These are phyloP conservation scores for Phylloporus arenicola DNA, from an alignment of 768 basidiomycete species.

Conservation along the genomic window DNA sequence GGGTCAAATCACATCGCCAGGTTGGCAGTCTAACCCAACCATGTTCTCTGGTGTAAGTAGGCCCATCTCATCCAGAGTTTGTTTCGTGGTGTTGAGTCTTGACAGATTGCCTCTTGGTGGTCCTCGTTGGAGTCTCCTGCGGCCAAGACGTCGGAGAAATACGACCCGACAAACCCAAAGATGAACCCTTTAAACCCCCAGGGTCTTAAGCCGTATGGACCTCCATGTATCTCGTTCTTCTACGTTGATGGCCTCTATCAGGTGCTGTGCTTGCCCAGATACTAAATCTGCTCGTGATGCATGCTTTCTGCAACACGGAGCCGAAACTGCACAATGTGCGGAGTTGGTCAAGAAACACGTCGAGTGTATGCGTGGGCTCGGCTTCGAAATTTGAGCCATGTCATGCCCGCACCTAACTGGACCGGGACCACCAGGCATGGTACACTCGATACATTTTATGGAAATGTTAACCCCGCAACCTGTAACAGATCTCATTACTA, in stretches of 20 bases:
- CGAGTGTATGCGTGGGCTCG: slow-evolving; percentile 85
- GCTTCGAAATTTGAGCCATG: slow-evolving; percentile 67
- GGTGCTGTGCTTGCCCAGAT: slow-evolving; percentile 94
- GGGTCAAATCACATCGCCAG: no score
- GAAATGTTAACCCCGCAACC: slow-evolving; percentile 1
- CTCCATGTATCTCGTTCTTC: background rate
- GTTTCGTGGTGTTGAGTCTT: background rate
- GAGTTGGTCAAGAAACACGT: slow-evolving; percentile 76
- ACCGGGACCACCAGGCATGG: background rate
- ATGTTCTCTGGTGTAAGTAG: slow-evolving; percentile 42
- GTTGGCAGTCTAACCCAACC: background rate
- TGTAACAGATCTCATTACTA: background rate
- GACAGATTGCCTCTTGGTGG: slow-evolving; percentile 54
- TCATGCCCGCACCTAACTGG: background rate
- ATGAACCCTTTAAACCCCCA: slow-evolving; percentile 88
- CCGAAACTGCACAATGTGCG: slow-evolving; percentile 74
- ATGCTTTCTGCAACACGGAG: slow-evolving; percentile 74
- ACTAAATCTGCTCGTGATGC: slow-evolving; percentile 91
- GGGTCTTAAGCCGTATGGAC: slow-evolving; percentile 87
- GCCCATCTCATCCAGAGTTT: background rate
- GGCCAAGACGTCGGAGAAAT: slow-evolving; percentile 37
- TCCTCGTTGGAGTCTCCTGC: slow-evolving; percentile 35
- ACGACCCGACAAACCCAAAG: slow-evolving; percentile 70
- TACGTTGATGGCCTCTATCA: slow-evolving; percentile 28
- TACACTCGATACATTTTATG: background rate